Base-by-base conservation (phyloP, 106 monocot genomes). In the Narthecium ossifragum region DNA sequence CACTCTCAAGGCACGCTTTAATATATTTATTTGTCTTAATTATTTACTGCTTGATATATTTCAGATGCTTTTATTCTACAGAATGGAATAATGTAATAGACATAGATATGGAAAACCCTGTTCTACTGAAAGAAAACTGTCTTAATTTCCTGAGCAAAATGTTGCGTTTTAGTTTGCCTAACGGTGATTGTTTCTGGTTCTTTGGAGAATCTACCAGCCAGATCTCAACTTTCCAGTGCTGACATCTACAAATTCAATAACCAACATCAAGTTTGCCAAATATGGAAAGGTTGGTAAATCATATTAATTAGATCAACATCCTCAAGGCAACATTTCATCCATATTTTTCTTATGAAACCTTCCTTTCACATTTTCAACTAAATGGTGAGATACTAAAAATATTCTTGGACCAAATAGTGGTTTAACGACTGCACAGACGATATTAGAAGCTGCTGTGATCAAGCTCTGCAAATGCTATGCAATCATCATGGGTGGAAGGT, bases 401-500 rank as follows among this genome's bases (percentile, higher is more conserved):
- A 45, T 36, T 28, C 39, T 71, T 71, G 63, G 43, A 28, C 31
- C 23, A 63, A 40, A 28, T 66, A 93, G 92, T 93, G 92, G 92
- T 93, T 93, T 64, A 81, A 85, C 79, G 88, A 93, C 59, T 71
- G 75, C 57, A 59, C 75, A 15, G 69, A 76, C 5, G 88, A 85
- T 46, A 82, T 93, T 20, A 88, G 76, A 83, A 66, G 22, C 31
- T 81, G 84, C 30, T 93, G 92, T 51, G 64, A 81, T 50, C 46
- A 69, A 48, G 76, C 92, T 54, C 39, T 93, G n/a, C 36, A 70
- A 6, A 72, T 74, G 75, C 68, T 93, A 26, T 62, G 60, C 29
- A 71, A 52, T 54, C 59, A 64, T 53, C 78, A 85, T 67, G 85
- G 74, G n/a, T 93, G 92, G 92, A 81, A 93, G 92, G 92, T 93